Base-by-base conservation (phyloP, 192 early-diverging fungal genomes). In the Haplosporangium gracile region DNA sequence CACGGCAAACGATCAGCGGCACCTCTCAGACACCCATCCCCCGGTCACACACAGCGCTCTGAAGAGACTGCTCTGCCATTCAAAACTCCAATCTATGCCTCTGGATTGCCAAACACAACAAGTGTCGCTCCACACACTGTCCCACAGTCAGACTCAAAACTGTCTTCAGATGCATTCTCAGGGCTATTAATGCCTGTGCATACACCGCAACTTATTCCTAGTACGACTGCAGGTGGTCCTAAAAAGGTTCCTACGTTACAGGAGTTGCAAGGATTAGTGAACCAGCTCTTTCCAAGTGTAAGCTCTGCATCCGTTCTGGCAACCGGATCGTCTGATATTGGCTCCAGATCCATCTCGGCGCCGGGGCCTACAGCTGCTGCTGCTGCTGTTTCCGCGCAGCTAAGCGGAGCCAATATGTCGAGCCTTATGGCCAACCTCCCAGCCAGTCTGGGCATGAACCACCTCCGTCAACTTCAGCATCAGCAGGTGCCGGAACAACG, bases 221-320 rank as follows among this genome's bases (percentile, higher is more conserved):
- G 72, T 8, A 20, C 77, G 29, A 26, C 38, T 24, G 18, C 72
- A 4, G 47, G 72, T 32, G 63, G 53, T 2, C 73, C 78, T 11
- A 40, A 34, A n/a, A 85, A 85, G 45, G 51, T 60, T 0, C 84
- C 84, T 5, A 43, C 78, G 0, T 72, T 86, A 4, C 79, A 86
- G 42, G 75, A 86, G 47, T 70, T 86, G 0, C 84, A 86, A 51
- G 79, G 84, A 13, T 68, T 86, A 26, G 84, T 86, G 11, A 80
- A 86, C 45, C 84, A 86, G 20, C 45, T 86, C 16, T 86, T 86
- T 68, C 84, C 79, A 0, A 34, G 60, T 13, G 13, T 79, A 10
- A 55, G 75, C 20, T 77, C 77, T 24, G 34, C 77, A 22, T 11
- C 65, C 8, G 16, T 34, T 1, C 11, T 20, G n/a, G n/a, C 39